Evolutionary conservation across 768 basidiomycete genomes (phyloP), one percentile per base, ranked within the genome.

Genomic region (Panaeolus cyanescens): DNA sequence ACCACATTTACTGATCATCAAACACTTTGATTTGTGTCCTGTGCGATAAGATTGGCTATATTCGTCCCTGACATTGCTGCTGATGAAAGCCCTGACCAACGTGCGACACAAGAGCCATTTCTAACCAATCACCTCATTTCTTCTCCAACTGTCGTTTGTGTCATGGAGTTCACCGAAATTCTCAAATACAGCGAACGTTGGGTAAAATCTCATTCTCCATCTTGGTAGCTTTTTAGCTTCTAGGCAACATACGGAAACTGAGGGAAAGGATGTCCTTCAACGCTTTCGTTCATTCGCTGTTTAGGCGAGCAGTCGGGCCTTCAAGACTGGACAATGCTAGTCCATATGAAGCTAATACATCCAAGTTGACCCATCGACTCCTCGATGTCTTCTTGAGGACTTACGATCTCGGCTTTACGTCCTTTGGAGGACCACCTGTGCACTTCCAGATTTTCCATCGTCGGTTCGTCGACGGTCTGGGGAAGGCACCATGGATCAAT

Each of bases 361-460:
- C 68, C 25, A 67, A 67, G 32, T 65, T 75, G 12, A 40, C 55
- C 5, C 28, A 42, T 19, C 68, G 74, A 3, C 70, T 75, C 17
- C 61, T 64, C 32, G 77, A 77, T 59, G 74, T 77, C 30, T 69
- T 76, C 37, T 58, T 55, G 32, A 69, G 77, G 25, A 75, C 75
- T 33, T 78, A 67, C 55, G 73, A 78, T 63, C 69, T 82, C 1
- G 82, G 81, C 0, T 76, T 81, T 60, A 79, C 75, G 1, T 72
- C 77, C 1, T 85, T 84, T 65, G 83, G 83, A 13, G 83, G 83
- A 1, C 82, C 82, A 4, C 75, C 76, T 1, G 80, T 80, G 3
- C 80, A 84, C 65, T 80, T 84, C 62, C 77, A 81, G 55, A 77
- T 83, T 45, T 74, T 83, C 17, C 75, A 77, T 58, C 68, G 73